Percentiles rank a stretch among this genome's conserved stretches.
Evolutionary conservation across 1,284 basidiomycete genomes (phyloP).

Genomic region (Malassezia cuniculi): DNA sequence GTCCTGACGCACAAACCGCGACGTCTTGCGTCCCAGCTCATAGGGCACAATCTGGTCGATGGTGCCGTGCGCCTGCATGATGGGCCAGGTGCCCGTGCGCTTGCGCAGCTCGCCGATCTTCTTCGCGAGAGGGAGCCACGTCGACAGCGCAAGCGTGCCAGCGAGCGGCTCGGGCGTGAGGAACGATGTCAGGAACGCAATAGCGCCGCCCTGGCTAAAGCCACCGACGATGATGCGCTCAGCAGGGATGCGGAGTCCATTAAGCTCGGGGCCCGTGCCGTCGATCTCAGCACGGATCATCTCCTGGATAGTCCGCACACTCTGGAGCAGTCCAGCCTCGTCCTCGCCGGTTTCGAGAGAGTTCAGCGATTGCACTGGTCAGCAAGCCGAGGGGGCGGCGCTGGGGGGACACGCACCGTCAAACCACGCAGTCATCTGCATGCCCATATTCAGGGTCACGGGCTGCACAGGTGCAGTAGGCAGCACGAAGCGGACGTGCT

Average conservation of each 20-base stretch:
- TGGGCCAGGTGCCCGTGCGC: constrained; percentile 18
- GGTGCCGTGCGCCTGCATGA: constrained; percentile 40
- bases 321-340: constrained; percentile 35
- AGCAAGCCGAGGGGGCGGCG: constrained; percentile 6
- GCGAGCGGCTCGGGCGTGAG: constrained; percentile 23
- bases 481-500: constrained; percentile 41
- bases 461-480: constrained; percentile 43
- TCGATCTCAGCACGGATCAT: constrained; percentile 37
- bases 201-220: constrained; percentile 39
- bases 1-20: constrained; percentile 23
- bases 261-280: constrained; percentile 23
- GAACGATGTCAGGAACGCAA: constrained; percentile 32
- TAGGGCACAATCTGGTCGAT: constrained; percentile 36
- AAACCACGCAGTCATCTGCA: constrained; percentile 44
- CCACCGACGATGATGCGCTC: constrained; percentile 37
- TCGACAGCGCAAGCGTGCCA: constrained; percentile 34
- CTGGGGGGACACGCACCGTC: constrained; percentile 38
- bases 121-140: constrained; percentile 38
- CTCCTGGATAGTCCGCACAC: constrained; percentile 24
- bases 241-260: constrained; percentile 25
- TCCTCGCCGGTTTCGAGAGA: constrained; percentile 35
- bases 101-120: constrained; percentile 26
- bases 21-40: constrained; percentile 25
- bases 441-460: constrained; percentile 41
- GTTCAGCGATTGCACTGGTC: constrained; percentile 20